Percentiles rank a stretch among this genome's conserved stretches.
These are phyloP conservation scores for Fusarium anguioides DNA, from an alignment of 2,329 filamentous ascomycete genomes.

Conservation along the genomic window DNA sequence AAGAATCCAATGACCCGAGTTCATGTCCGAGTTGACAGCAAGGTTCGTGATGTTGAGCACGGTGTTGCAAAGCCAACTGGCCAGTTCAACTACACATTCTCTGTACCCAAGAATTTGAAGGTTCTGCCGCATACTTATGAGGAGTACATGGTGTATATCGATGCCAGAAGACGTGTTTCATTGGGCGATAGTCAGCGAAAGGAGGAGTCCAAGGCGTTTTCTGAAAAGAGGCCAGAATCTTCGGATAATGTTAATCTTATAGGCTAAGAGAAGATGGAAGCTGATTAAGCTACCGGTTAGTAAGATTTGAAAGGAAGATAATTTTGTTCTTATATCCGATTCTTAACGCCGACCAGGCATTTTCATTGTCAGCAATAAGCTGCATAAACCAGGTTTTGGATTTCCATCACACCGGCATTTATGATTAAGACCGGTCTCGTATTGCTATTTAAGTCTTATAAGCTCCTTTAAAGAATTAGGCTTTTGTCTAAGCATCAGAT, in stretches of 20 bases:
- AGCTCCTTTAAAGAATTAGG: too few relatives aligned
- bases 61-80: conserved; percentile 46
- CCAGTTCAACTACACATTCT: conserved; percentile 49
- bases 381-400: too few relatives aligned
- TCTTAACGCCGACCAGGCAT: too few relatives aligned
- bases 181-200: conserved; percentile 37
- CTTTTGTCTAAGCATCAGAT: too few relatives aligned
- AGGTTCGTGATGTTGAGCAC: conserved; percentile 48
- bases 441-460: too few relatives aligned
- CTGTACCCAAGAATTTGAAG: conserved; percentile 44
- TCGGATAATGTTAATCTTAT: conserved; percentile 33
- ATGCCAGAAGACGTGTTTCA: conserved; percentile 45
- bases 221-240: conserved; percentile 4
- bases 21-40: conserved; percentile 48
- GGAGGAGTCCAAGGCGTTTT: conserved; percentile 19
- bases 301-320: too few relatives aligned
- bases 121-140: conserved; percentile 47
- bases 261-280: neutral
- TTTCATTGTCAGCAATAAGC: too few relatives aligned
- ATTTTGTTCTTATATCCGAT: too few relatives aligned
- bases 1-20: conserved; percentile 45
- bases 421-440: too few relatives aligned
- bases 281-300: neutral
- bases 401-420: too few relatives aligned
- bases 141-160: conserved; percentile 48